Evolutionary conservation across 2,329 filamentous ascomycete species (phyloP).

Genomic region (Amauroascus verrucosus): DNA sequence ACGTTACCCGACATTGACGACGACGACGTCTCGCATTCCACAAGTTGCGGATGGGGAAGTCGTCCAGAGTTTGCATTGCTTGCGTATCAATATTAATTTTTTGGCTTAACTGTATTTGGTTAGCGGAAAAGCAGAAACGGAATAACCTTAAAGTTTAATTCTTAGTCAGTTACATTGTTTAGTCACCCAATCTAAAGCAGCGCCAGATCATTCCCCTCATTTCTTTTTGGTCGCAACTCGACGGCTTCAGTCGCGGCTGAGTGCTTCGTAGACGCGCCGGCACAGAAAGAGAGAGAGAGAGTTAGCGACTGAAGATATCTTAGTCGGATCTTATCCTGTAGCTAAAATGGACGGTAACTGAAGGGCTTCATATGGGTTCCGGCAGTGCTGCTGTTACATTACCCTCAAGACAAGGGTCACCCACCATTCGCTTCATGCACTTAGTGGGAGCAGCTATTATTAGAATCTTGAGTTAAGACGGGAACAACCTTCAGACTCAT

Average conservation of each 20-base stretch:
- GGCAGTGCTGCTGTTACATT: slow-evolving; percentile 2
- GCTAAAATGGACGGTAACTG: no score
- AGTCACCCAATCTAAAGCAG: background rate
- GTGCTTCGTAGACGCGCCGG: no score
- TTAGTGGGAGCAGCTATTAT: slow-evolving; percentile 2
- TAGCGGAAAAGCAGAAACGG: background rate
- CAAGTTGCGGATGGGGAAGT: no score
- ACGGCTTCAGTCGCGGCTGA: background rate
- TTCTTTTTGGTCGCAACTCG: background rate
- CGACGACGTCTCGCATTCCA: no score
- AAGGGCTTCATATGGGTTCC: no score
- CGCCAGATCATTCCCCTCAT: background rate
- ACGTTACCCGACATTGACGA: background rate
- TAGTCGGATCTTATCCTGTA: no score
- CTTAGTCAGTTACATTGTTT: background rate
- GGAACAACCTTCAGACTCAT: slow-evolving; percentile 1
- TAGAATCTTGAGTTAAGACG: slow-evolving; percentile 3
- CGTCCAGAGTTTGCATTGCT: background rate
- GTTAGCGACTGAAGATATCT: no score
- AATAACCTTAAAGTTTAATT: slow-evolving; percentile 8
- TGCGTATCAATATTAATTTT: background rate
- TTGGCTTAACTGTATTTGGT: background rate
- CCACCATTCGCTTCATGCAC: background rate
- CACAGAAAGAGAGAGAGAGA: background rate
- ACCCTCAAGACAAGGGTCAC: background rate